phyloP scores from a whole-genome alignment of 305 asterid species.

The Solanum aculeatissimum region DNA sequence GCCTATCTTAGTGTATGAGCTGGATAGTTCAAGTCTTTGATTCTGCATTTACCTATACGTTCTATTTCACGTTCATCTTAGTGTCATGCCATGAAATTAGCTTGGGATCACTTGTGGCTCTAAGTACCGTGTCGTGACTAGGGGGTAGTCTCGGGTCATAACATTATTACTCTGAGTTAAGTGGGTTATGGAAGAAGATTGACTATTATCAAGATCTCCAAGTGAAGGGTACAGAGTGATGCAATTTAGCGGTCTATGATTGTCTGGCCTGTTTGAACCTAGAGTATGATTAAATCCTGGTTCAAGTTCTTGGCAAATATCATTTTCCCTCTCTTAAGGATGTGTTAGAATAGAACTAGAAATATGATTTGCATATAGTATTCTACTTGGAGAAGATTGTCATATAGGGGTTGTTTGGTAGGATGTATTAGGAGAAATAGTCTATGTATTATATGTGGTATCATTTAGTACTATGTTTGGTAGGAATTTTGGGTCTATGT shows the following conservation, averaged over 20 bases:
- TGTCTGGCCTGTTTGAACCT: not conserved
- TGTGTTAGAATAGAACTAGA: not conserved
- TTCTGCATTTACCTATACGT: too few species aligned
- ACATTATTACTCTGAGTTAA: not conserved
- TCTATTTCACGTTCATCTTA: too few species aligned
- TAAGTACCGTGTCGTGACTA: too few species aligned
- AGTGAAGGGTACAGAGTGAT: not conserved
- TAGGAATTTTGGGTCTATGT: too few species aligned
- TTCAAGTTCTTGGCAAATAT: not conserved
- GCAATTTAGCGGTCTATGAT: not conserved
- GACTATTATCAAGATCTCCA: not conserved
- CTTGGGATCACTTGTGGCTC: too few species aligned
- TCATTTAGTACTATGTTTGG: too few species aligned
- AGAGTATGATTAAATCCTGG: not conserved
- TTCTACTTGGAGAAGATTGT: not conserved
- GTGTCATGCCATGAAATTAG: too few species aligned
- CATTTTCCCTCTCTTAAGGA: not conserved
- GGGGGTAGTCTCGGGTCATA: too few species aligned
- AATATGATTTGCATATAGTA: not conserved
- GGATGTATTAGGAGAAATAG: too few species aligned
- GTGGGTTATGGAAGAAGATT: not conserved
- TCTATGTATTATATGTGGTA: too few species aligned
- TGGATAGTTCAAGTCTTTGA: too few species aligned
- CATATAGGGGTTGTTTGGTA: not conserved
- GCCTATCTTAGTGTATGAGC: too few species aligned